These are phyloP conservation scores for Botryotinia globosa DNA, from an alignment of 2,329 filamentous ascomycete genomes.

Conservation along the genomic window DNA sequence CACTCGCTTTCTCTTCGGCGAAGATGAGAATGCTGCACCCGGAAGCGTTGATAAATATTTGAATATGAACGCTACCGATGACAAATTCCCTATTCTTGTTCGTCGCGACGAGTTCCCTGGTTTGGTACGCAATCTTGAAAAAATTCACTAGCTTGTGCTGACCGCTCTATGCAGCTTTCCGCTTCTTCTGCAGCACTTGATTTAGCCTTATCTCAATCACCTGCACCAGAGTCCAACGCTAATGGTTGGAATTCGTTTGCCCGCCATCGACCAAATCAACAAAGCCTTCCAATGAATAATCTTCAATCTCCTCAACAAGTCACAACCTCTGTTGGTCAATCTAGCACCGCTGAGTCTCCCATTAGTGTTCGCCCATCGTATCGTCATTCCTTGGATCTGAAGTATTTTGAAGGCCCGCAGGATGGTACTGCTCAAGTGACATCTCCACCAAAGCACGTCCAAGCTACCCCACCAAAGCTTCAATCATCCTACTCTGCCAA, in stretches of 20 bases:
- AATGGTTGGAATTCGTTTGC: constrained; percentile 38
- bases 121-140: constrained; percentile 31
- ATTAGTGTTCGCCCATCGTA: constrained; percentile 49
- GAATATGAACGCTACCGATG: constrained; percentile 70
- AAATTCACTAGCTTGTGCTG: constrained; percentile 31
- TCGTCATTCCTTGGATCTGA: constrained; percentile 58
- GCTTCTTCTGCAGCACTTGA: constrained; percentile 79
- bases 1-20: constrained; percentile 79
- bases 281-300: constrained; percentile 43
- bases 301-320: constrained; percentile 36
- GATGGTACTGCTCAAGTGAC: constrained; percentile 33
- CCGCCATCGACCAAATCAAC: constrained; percentile 43
- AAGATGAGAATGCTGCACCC: constrained; percentile 57
- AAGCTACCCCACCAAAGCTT: constrained; percentile 68
- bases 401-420: constrained; percentile 43
- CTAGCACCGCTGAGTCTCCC: constrained; percentile 44
- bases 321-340: constrained; percentile 40
- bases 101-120: constrained; percentile 51
- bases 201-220: constrained; percentile 67
- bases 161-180: constrained; percentile 62
- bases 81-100: constrained; percentile 83
- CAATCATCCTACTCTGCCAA: constrained; percentile 88
- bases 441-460: constrained; percentile 49
- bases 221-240: constrained; percentile 53
- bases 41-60: constrained; percentile 65